Percentiles rank a stretch among this genome's conserved stretches.
phyloP scores from a whole-genome alignment of 208 protist genomes.

The Trypanosoma avium region DNA sequence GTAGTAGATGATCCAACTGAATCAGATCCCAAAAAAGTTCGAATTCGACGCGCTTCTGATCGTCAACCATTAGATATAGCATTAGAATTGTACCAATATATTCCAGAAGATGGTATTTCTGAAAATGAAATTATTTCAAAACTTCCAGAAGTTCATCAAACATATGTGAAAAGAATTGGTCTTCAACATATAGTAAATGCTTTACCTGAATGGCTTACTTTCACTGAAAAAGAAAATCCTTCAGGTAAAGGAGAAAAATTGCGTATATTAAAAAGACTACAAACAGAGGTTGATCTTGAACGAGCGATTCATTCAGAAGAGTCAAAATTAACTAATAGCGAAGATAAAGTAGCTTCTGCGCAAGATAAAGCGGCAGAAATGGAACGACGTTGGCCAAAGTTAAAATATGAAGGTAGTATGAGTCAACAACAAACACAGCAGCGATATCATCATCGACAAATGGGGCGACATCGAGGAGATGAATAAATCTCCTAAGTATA shows the following conservation, averaged over 20 bases:
- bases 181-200: conserved; percentile 34
- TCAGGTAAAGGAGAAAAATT: conserved; percentile 6
- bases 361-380: conserved; percentile 9
- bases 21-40: conserved; percentile 45
- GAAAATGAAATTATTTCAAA: conserved; percentile 31
- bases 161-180: conserved; percentile 40
- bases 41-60: conserved; percentile 59
- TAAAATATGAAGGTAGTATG: conserved; percentile 35
- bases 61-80: conserved; percentile 67
- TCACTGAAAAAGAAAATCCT: conserved; percentile 14
- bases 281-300: conserved; percentile 40
- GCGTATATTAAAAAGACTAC: conserved; percentile 19
- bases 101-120: conserved; percentile 36
- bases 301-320: conserved; percentile 38
- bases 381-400: conserved; percentile 16
- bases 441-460: neutral
- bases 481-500: neutral
- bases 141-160: conserved; percentile 35
- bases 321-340: neutral
- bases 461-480: neutral
- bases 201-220: conserved; percentile 59
- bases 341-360: neutral
- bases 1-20: conserved; percentile 49
- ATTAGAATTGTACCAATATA: conserved; percentile 44
- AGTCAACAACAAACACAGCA: neutral